Base-by-base conservation (phyloP, 805 yeast genomes). In the Candida incommunis region DNA sequence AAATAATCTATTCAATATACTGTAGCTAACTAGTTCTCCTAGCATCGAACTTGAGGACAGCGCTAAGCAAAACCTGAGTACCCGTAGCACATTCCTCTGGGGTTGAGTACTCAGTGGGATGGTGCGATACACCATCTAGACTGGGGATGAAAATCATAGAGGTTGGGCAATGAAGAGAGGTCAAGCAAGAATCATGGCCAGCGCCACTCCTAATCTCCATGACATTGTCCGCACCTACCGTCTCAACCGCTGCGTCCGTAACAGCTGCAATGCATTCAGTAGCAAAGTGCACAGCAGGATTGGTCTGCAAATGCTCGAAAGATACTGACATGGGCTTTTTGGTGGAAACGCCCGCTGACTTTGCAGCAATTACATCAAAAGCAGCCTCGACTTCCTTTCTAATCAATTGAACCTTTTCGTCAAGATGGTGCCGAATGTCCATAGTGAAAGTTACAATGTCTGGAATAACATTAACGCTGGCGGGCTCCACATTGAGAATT, bases 61-160 rank as follows among this genome's bases (percentile, higher is more conserved):
- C 69, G 40, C 73, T 75, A 47, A 80, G 56, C 48, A 80, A 61
- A 1, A 76, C 78, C 51, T 69, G 58, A 49, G 77, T 70, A 0
- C 87, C 86, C 35, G 70, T 67, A 41, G 73, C 75, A n/a, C 76
- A 67, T 48, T 79, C 76, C 48, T 78, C 78, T 2, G 83, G 84
- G 0, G 75, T 68, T 20, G 79, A 69, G 56, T 76, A 80, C 53
- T 80, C 87, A 45, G 68, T 72, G 9, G 79, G 81, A 57, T 77
- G 77, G 58, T 80, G 87, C 23, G 78, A 71, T 31, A 80, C 65
- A 22, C 86, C 86, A 53, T 75, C 79, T 50, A 64, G 71, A 24
- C 81, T 72, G 5, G 88, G 87, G 53, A 79, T 75, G 57, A 80
- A 80, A 26, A 80, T 74, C 86, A 80, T 80, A 2, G 84, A 73